These are phyloP conservation scores for Cyclotella distinguenda DNA, from an alignment of 108 stramenopile genomes.

Conservation along the genomic window DNA sequence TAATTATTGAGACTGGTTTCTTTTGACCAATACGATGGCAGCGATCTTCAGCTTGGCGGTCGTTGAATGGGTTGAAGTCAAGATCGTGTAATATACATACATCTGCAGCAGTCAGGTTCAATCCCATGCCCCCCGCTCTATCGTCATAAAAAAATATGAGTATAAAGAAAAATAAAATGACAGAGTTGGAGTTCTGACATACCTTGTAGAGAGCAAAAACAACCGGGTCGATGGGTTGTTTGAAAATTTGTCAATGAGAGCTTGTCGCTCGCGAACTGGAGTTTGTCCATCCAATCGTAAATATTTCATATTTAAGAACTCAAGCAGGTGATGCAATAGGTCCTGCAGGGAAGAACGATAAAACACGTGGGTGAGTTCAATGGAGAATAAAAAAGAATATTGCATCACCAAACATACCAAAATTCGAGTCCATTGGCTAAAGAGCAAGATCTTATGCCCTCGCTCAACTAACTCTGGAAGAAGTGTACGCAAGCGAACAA, in stretches of 20 bases:
- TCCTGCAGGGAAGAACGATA: too few relatives aligned
- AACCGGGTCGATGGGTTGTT: conserved; percentile 59
- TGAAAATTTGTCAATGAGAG: conserved; percentile 76
- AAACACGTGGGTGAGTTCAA: too few relatives aligned
- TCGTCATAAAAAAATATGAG: neutral
- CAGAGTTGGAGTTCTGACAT: conserved; percentile 40
- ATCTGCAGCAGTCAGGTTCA: conserved; percentile 92
- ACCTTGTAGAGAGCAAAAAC: conserved; percentile 79
- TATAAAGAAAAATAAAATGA: conserved; percentile 1
- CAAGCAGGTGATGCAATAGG: conserved; percentile 75
- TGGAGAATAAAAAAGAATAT: too few relatives aligned
- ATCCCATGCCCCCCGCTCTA: conserved; percentile 72
- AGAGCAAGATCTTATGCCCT: conserved; percentile 76
- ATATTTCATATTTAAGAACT: conserved; percentile 58
- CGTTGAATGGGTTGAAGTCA: conserved; percentile 97
- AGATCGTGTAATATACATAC: conserved; percentile 96
- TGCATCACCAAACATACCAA: too few relatives aligned
- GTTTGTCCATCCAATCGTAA: conserved; percentile 80
- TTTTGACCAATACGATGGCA: conserved; percentile 79
- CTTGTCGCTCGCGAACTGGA: conserved; percentile 71
- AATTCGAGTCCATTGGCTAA: conserved; percentile 88
- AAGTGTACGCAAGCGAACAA: conserved; percentile 55
- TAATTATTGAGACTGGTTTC: conserved; percentile 71
- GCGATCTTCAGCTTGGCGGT: conserved; percentile 92
- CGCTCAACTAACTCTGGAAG: conserved; percentile 54